phyloP scores from a whole-genome alignment of 257 asterid species.

The Plantago ovata region DNA sequence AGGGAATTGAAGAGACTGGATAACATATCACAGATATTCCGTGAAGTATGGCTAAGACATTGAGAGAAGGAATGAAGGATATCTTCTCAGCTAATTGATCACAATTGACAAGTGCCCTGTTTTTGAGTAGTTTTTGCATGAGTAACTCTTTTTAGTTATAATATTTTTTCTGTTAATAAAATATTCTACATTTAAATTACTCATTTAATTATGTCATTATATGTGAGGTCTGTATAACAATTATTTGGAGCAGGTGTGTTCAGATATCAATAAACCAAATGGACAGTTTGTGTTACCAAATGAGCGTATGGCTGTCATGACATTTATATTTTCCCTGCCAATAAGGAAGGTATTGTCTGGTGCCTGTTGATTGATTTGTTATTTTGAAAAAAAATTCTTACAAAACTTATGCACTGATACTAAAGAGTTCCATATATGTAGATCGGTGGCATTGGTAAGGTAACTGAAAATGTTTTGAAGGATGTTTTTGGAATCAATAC shows the following conservation, averaged over 20 bases:
- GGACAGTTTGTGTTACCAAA: constrained; percentile 90
- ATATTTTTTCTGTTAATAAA: no score
- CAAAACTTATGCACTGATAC: constrained; percentile 8
- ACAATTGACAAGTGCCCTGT: neutral
- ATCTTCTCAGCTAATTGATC: neutral
- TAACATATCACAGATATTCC: no score
- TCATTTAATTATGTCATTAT: no score
- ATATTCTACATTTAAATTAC: no score
- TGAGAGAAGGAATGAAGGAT: no score
- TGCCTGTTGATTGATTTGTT: constrained; percentile 15
- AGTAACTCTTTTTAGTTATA: neutral
- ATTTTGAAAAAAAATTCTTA: neutral
- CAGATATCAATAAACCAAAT: constrained; percentile 95
- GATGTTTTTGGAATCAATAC: constrained; percentile 75
- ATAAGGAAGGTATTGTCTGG: constrained; percentile 69
- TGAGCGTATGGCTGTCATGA: constrained; percentile 71
- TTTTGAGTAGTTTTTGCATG: neutral
- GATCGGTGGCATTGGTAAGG: constrained; percentile 98
- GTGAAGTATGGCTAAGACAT: no score
- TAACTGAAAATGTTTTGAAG: constrained; percentile 77
- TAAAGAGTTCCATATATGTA: constrained; percentile 33
- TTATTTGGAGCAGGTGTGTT: constrained; percentile 63
- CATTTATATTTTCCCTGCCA: constrained; percentile 90
- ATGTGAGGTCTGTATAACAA: neutral
- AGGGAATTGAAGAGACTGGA: no score